Conservation (phyloP, 1,139 yeast genomes). For the Taphrina communis region DNA sequence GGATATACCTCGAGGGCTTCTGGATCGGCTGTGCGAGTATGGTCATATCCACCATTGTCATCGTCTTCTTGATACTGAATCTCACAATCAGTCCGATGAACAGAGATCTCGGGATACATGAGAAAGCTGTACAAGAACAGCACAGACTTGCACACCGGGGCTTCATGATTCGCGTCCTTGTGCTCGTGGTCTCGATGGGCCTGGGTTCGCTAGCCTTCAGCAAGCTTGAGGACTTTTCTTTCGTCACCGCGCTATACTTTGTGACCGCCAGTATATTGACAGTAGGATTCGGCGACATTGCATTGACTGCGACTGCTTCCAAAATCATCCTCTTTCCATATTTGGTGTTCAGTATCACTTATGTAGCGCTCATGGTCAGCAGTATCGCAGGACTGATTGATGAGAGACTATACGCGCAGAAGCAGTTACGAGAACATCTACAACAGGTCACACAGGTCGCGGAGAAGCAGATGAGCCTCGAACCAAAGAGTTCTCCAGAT, state of each 20-base stretch:
- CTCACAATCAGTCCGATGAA: slow-evolving; percentile 9
- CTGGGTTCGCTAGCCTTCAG: slow-evolving; percentile 68
- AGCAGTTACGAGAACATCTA: slow-evolving; percentile 15
- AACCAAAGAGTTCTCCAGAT: neutral
- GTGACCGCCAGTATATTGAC: slow-evolving; percentile 75
- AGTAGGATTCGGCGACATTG: slow-evolving; percentile 77
- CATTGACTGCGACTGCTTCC: slow-evolving; percentile 53
- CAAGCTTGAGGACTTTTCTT: slow-evolving; percentile 55
- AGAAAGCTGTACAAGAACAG: slow-evolving; percentile 16
- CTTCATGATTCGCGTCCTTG: slow-evolving; percentile 70
- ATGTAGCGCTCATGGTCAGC: slow-evolving; percentile 20
- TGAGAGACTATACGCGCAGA: slow-evolving; percentile 17
- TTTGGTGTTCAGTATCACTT: slow-evolving; percentile 24
- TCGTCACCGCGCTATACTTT: slow-evolving; percentile 70
- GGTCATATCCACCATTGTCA: slow-evolving; percentile 24
- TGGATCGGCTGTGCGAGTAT: slow-evolving; percentile 31
- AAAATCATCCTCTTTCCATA: slow-evolving; percentile 24
- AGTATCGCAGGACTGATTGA: slow-evolving; percentile 22
- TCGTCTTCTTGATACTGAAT: slow-evolving; percentile 13
- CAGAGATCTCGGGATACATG: slow-evolving; percentile 12
- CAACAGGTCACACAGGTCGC: slow-evolving; percentile 17
- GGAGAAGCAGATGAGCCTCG: neutral
- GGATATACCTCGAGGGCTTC: slow-evolving; percentile 25
- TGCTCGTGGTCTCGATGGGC: slow-evolving; percentile 70
- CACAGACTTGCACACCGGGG: slow-evolving; percentile 63